These are phyloP conservation scores for Asterella californica DNA, from an alignment of 225 moss, liverwort and hornwort genomes.

Conservation along the genomic window DNA sequence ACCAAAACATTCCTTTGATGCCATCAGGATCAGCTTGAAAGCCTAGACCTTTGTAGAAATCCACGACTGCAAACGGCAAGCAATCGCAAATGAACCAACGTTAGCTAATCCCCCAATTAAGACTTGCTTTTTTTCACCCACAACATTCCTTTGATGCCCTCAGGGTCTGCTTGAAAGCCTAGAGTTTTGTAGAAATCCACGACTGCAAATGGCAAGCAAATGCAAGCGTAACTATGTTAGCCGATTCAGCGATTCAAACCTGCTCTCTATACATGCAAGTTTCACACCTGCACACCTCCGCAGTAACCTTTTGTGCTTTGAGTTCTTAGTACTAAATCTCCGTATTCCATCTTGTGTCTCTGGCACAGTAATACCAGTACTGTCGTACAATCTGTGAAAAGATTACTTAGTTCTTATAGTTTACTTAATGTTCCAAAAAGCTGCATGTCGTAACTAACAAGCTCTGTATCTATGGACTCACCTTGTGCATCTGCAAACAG, in stretches of 20 bases:
- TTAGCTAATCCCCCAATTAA: slow-evolving; percentile 8
- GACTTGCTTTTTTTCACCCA: slow-evolving; percentile 42
- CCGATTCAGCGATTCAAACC: not conserved
- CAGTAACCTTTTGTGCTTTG: not conserved
- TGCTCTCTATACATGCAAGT: not conserved
- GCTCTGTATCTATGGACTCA: slow-evolving; percentile 19
- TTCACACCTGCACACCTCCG: not conserved
- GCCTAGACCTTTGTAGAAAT: slow-evolving; percentile 90
- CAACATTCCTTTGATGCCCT: slow-evolving; percentile 99
- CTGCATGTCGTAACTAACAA: not conserved
- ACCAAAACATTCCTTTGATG: slow-evolving; percentile 99
- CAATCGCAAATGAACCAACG: slow-evolving; percentile 13
- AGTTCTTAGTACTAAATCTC: too few relatives aligned
- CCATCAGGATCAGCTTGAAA: slow-evolving; percentile 99
- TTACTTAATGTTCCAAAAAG: not conserved
- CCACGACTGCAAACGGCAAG: slow-evolving; percentile 47
- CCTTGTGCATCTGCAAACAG: slow-evolving; percentile 99
- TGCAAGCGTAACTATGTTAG: slow-evolving; percentile 13
- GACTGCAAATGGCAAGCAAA: slow-evolving; percentile 49
- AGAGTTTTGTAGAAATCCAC: slow-evolving; percentile 96
- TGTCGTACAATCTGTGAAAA: not conserved
- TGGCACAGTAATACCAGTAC: not conserved
- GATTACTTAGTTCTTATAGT: not conserved
- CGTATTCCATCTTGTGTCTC: not conserved
- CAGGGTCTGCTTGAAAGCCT: slow-evolving; percentile 97